Evolutionary conservation across 2,329 filamentous ascomycete species (phyloP).

Genomic region (Phaeosphaeria sp.): DNA sequence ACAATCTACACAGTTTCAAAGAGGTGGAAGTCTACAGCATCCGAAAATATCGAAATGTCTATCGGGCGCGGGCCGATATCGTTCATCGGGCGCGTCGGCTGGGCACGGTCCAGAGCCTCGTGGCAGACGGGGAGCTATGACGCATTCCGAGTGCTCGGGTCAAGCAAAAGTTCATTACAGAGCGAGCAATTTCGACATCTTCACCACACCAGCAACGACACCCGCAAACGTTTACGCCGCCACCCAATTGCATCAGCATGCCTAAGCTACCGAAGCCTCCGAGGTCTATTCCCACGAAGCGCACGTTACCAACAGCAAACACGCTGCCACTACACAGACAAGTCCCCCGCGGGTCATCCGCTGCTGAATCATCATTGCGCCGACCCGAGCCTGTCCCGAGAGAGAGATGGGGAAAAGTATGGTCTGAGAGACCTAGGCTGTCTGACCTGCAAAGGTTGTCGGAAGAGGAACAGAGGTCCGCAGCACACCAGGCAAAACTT

Average conservation of each 20-base stretch:
- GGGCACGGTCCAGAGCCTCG: conserved; percentile 27
- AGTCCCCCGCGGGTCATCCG: conserved; percentile 17
- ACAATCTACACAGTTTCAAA: conserved; percentile 10
- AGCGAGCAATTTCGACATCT: conserved; percentile 11
- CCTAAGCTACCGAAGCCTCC: conserved; percentile 42
- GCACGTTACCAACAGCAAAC: conserved; percentile 24
- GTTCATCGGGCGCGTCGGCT: conserved; percentile 32
- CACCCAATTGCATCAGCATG: conserved; percentile 26
- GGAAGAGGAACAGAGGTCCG: conserved; percentile 34
- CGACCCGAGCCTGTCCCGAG: conserved; percentile 21
- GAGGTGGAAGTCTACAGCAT: neutral
- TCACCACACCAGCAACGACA: conserved; percentile 24
- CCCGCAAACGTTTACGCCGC: conserved; percentile 5
- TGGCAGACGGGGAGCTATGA: conserved; percentile 19
- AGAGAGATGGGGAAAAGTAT: conserved; percentile 27
- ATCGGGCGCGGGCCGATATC: conserved; percentile 33
- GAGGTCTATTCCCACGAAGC: conserved; percentile 26
- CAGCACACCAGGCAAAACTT: conserved; percentile 34
- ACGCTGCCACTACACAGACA: conserved; percentile 23
- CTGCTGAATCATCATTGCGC: conserved; percentile 15
- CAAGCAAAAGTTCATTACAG: neutral
- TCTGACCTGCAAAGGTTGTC: conserved; percentile 33
- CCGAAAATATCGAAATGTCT: neutral
- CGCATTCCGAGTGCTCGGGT: conserved; percentile 19
- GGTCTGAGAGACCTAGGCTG: conserved; percentile 32